Evolutionary conservation across 176 grass and related monocot species (phyloP), one percentile per base, ranked within the genome.

Genomic region (Zizania latifolia): DNA sequence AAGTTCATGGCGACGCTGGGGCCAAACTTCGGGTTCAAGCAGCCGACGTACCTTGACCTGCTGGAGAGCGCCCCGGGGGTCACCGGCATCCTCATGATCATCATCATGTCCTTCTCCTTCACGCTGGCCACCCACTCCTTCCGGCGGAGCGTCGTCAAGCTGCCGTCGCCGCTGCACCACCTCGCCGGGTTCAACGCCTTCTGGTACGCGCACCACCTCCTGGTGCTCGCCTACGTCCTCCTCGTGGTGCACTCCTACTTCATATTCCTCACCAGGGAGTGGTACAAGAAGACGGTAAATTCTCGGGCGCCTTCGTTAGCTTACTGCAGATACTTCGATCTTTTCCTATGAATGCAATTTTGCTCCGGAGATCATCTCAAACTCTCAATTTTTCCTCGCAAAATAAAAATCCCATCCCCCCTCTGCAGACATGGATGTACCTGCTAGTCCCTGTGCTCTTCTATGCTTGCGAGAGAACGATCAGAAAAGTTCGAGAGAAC

Each of bases 351-450:
- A 24, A 32, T 81, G 66, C n/a, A 38, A 22, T 65, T 8, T 27
- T 33, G 11, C 27, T n/a, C n/a, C n/a, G 46, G 0, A 14, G 21
- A 86, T 72, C 58, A 58, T 75, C 29, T 61, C 33, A 62, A 78
- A 21, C 9, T 51, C 1, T 21, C 6, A 53, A 53, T 19, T 1
- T 15, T 38, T 87, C 33, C 21, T n/a, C n/a, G n/a, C n/a, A n/a
- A n/a, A n/a, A n/a, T n/a, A n/a, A n/a, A n/a, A n/a, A n/a, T n/a
- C n/a, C n/a, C n/a, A n/a, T n/a, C n/a, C n/a, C n/a, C n/a, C n/a
- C n/a, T n/a, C n/a, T 65, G 11, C 78, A 99, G 96, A 99, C 96
- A 86, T 99, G 96, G 96, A 99, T 99, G 96, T 99, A 95, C 69
- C 82, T 99, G 32, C 30, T 93, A 77, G 82, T 99, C 22, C 96